A percentile compares a stretch with the other conserved stretches of the same genome.
Conservation (phyloP, 805 yeast genomes). For the Kodamaea nitidulidarum region DNA sequence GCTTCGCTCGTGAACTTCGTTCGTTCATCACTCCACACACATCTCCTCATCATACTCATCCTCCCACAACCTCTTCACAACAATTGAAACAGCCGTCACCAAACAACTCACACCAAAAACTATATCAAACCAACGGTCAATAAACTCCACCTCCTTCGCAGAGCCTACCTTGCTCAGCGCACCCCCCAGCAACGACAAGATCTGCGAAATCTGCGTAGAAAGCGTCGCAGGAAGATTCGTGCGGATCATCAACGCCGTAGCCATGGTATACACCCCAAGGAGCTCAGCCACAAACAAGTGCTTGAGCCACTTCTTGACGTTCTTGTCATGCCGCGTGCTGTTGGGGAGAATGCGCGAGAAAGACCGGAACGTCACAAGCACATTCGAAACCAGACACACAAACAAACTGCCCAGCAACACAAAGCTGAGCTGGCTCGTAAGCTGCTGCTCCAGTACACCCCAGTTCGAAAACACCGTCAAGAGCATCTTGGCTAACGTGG, state of each 20-base stretch:
- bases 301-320: constrained; percentile 29
- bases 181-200: constrained; percentile 34
- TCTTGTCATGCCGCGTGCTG: constrained; percentile 9
- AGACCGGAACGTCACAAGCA: constrained; percentile 55
- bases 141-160: constrained; percentile 39
- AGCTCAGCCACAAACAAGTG: constrained; percentile 42
- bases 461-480: constrained; percentile 20
- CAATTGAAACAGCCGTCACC: constrained; percentile 25
- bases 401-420: constrained; percentile 57
- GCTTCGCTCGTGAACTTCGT: too few relatives aligned
- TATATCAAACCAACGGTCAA: constrained; percentile 51
- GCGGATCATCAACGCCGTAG: constrained; percentile 48
- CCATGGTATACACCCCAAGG: constrained; percentile 47
- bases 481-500: constrained; percentile 42
- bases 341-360: constrained; percentile 27
- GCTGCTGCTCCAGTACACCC: constrained; percentile 35
- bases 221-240: constrained; percentile 45
- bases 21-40: neutral
- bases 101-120: constrained; percentile 45
- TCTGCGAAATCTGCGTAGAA: constrained; percentile 37
- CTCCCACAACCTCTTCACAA: constrained; percentile 17
- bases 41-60: constrained; percentile 14
- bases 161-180: constrained; percentile 18
- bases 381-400: constrained; percentile 61
- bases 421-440: constrained; percentile 46